A percentile compares a stretch with the other conserved stretches of the same genome.
Conservation (phyloP, 2,329 filamentous ascomycete genomes). For the Penicillium sp. region DNA sequence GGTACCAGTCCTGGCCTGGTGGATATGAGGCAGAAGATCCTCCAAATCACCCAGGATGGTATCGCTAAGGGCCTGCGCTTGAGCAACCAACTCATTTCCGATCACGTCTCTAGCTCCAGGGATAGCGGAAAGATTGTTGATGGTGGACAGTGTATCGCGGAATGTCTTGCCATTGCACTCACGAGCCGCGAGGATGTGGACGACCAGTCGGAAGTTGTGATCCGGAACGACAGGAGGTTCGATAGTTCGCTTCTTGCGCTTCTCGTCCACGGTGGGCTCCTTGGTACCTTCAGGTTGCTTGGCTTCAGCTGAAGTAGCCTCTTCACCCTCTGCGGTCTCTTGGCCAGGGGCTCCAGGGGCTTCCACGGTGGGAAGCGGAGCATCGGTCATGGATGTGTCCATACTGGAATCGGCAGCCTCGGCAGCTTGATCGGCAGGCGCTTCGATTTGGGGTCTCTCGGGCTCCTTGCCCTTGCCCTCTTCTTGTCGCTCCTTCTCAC, state of each 20-base stretch:
- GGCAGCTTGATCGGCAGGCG: slow-evolving; percentile 19
- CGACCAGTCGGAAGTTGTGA: slow-evolving; percentile 82
- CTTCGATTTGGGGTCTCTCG: slow-evolving; percentile 20
- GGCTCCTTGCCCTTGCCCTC: slow-evolving; percentile 33
- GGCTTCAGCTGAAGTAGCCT: slow-evolving; percentile 24
- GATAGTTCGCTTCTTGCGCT: slow-evolving; percentile 54
- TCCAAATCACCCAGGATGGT: slow-evolving; percentile 77
- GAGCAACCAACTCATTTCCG: slow-evolving; percentile 80
- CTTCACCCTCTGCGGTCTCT: slow-evolving; percentile 24
- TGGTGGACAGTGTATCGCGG: slow-evolving; percentile 93
- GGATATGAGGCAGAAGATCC: slow-evolving; percentile 75
- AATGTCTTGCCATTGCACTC: slow-evolving; percentile 98
- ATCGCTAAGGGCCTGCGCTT: slow-evolving; percentile 74
- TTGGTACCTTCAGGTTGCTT: slow-evolving; percentile 33
- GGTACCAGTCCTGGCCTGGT: slow-evolving; percentile 75
- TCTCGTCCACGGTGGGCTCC: slow-evolving; percentile 37
- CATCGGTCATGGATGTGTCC: slow-evolving; percentile 37
- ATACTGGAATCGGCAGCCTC: slow-evolving; percentile 22
- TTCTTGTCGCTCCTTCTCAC: slow-evolving; percentile 64
- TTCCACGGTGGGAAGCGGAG: slow-evolving; percentile 26
- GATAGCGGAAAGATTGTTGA: slow-evolving; percentile 92
- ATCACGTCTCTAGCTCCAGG: slow-evolving; percentile 83
- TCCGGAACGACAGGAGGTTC: slow-evolving; percentile 78
- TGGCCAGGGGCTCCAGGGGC: slow-evolving; percentile 23
- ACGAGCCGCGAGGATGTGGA: slow-evolving; percentile 88